phyloP scores from a whole-genome alignment of 768 basidiomycete genomes.

The Mycena chlorophos region DNA sequence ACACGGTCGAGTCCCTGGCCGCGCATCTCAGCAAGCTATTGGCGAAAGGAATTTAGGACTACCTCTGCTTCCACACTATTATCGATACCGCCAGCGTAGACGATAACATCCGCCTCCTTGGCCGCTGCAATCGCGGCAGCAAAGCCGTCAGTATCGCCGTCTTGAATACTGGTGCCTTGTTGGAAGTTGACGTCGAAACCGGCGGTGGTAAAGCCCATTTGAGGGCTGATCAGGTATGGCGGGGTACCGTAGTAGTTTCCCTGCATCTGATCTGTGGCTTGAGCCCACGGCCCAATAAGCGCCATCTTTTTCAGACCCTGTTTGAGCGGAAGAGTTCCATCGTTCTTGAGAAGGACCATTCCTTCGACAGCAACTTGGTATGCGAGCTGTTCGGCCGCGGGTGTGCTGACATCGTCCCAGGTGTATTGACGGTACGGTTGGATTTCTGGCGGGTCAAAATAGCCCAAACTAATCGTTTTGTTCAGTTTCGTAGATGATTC shows the following conservation, averaged over 20 bases:
- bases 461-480: conserved; percentile 44
- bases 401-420: conserved; percentile 52
- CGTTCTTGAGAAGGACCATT: conserved; percentile 65
- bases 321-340: conserved; percentile 56
- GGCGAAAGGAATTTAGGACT: not conserved
- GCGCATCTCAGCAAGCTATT: not conserved
- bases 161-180: conserved; percentile 41
- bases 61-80: conserved; percentile 49
- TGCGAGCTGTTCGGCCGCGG: conserved; percentile 48
- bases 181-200: conserved; percentile 48
- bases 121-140: conserved; percentile 51
- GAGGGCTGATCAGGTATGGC: conserved; percentile 54
- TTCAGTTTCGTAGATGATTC: not conserved
- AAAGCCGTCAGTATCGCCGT: conserved; percentile 45
- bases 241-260: conserved; percentile 57
- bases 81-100: conserved; percentile 59
- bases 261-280: conserved; percentile 56
- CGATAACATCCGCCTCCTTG: conserved; percentile 46
- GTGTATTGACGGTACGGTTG: conserved; percentile 54
- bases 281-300: conserved; percentile 59
- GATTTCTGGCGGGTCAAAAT: conserved; percentile 50
- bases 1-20: conserved; percentile 41
- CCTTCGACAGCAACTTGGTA: conserved; percentile 54
- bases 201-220: conserved; percentile 46
- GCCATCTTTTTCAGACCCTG: conserved; percentile 50